These are phyloP conservation scores for Solanum okadae DNA, from an alignment of 257 asterid genomes.

Conservation along the genomic window DNA sequence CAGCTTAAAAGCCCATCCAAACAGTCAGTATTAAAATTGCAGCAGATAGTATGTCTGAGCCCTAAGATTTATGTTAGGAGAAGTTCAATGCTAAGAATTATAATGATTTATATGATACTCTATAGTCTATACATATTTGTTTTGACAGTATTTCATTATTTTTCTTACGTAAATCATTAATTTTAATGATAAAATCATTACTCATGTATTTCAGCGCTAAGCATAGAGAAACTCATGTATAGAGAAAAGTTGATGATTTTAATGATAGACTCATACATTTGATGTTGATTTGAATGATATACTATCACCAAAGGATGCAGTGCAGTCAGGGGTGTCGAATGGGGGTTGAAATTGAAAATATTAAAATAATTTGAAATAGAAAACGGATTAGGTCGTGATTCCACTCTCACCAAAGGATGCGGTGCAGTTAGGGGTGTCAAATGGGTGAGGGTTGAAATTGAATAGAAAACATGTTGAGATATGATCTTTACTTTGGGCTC, in stretches of 20 bases:
- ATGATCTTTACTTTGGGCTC: too few relatives aligned
- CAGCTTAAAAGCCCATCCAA: too few relatives aligned
- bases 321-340: neutral
- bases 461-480: too few relatives aligned
- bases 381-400: neutral
- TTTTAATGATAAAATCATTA: neutral
- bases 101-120: neutral
- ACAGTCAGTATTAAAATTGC: neutral
- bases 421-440: neutral
- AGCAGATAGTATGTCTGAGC: neutral
- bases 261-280: neutral
- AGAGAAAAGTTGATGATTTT: neutral
- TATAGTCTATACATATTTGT: neutral
- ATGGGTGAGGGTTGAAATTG: too few relatives aligned
- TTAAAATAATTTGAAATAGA: too few relatives aligned
- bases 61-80: neutral
- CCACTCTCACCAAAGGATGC: neutral
- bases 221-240: neutral
- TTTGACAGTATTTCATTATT: neutral
- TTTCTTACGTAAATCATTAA: neutral
- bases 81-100: neutral
- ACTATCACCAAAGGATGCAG: neutral
- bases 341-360: too few relatives aligned
- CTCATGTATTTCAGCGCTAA: neutral
- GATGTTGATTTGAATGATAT: neutral